phyloP scores from a whole-genome alignment of 352 stramenopile species.

The Globisporangium echinulatum region DNA sequence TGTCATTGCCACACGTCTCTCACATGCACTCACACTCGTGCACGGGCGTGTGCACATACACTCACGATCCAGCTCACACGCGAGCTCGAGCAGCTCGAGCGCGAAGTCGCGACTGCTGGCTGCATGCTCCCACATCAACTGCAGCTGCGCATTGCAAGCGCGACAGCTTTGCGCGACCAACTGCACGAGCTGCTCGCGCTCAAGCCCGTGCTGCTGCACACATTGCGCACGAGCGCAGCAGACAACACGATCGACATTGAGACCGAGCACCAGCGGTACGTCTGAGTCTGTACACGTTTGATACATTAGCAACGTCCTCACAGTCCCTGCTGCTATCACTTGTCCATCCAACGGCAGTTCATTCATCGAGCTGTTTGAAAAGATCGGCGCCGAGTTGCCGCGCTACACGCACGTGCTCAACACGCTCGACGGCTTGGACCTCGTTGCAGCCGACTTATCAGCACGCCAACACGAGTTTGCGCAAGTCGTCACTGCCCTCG shows the following conservation, averaged over 20 bases:
- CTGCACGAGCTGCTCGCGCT: slow-evolving; percentile 24
- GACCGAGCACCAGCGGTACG: slow-evolving; percentile 34
- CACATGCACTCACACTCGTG: neutral
- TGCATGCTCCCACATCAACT: slow-evolving; percentile 25
- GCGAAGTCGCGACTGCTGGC: slow-evolving; percentile 15
- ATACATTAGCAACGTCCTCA: neutral
- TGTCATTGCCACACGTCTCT: neutral
- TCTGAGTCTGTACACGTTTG: neutral
- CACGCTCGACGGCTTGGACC: slow-evolving; percentile 12
- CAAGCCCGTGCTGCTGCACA: slow-evolving; percentile 32
- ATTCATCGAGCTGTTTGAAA: slow-evolving; percentile 47
- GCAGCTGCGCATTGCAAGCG: slow-evolving; percentile 14
- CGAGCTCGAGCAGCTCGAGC: slow-evolving; percentile 31
- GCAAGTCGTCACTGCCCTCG: slow-evolving; percentile 13
- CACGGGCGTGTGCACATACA: too few species aligned
- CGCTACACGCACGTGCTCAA: slow-evolving; percentile 22
- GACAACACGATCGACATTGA: slow-evolving; percentile 32
- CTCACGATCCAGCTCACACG: slow-evolving; percentile 18
- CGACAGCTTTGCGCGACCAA: slow-evolving; percentile 19
- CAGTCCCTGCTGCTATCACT: neutral
- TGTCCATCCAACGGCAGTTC: slow-evolving; percentile 9
- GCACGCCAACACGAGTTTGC: slow-evolving; percentile 21
- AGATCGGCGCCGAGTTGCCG: slow-evolving; percentile 36
- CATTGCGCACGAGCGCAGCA: slow-evolving; percentile 25
- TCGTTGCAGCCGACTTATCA: slow-evolving; percentile 9